These are phyloP conservation scores for Picochlorum sp. DNA, from an alignment of 139 green algal genomes.

Conservation along the genomic window DNA sequence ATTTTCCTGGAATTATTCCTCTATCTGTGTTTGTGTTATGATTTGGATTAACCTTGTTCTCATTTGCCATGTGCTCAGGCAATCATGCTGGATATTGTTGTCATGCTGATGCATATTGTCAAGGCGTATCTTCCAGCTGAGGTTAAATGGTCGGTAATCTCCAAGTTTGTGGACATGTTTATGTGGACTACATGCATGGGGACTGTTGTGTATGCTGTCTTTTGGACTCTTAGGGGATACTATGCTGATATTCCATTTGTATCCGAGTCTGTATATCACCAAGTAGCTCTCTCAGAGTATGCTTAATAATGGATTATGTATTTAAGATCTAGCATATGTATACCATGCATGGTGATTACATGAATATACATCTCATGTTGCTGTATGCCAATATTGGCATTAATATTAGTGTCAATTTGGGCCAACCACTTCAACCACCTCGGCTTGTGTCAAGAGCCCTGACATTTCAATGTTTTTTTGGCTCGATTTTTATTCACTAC, in stretches of 20 bases:
- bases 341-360: too few relatives aligned
- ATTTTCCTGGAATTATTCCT: not conserved
- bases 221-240: slow-evolving; percentile 38
- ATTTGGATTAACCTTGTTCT: not conserved
- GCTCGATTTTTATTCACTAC: too few relatives aligned
- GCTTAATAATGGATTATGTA: not conserved
- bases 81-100: slow-evolving; percentile 63
- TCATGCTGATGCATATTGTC: slow-evolving; percentile 60
- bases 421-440: too few relatives aligned
- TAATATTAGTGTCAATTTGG: too few relatives aligned
- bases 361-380: too few relatives aligned
- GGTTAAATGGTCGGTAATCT: slow-evolving; percentile 37
- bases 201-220: slow-evolving; percentile 41
- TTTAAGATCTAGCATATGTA: not conserved
- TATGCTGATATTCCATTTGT: slow-evolving; percentile 59
- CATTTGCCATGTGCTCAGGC: slow-evolving; percentile 39
- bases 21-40: too few relatives aligned
- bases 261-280: slow-evolving; percentile 59
- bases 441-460: too few relatives aligned
- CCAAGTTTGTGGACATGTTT: slow-evolving; percentile 46
- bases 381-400: too few relatives aligned
- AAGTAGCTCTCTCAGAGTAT: slow-evolving; percentile 47
- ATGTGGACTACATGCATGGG: slow-evolving; percentile 17
- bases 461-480: too few relatives aligned
- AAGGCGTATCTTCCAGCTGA: slow-evolving; percentile 50